Base-by-base conservation (phyloP, 495 filamentous ascomycete species). In the Daldinia decipiens region DNA sequence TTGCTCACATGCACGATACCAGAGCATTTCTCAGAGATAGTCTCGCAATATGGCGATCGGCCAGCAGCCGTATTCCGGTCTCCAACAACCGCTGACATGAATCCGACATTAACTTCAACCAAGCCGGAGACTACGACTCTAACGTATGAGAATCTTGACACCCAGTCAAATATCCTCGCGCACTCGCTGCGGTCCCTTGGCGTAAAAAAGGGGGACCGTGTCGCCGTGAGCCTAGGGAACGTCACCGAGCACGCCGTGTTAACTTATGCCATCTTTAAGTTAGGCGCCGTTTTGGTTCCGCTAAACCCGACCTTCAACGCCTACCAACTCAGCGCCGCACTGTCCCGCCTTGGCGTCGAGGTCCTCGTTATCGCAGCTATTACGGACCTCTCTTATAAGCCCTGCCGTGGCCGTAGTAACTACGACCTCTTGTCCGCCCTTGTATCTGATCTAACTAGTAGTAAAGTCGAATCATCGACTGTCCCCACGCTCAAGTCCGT, bases 221-320 rank as follows among this genome's bases (percentile, higher is more conserved):
- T 98, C 11, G 93, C 91, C 8, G 91, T 97, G 13, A 92, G 89
- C 71, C 78, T 97, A 19, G 94, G 95, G 1, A 99, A 97, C 73
- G 89, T 87, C 31, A 82, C 91, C 75, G 94, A 97, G 80, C 93
- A 89, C 75, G 92, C 91, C 4, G 87, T 90, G 77, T 79, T 87
- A 15, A 96, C 91, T 24, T 98, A 99, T 80, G 93, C 93, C 5
- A 68, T 97, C 21, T 97, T 95, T 79, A 98, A 99, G 78, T 85
- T 98, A 2, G 95, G 95, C 15, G 95, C 93, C 47, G 90, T 98
- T 54, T 82, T 98, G 62, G 94, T 97, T 1, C 95, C 95, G 1
- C 83, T 99, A 34, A 99, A 99, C 79, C 95, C 93, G 2, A 92
- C 89, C 0, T 99, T 98, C 85, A 97, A 93, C 73, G 80, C 85